Evolutionary conservation across 163 green algal genomes (phyloP).

Genomic region (Prototheca wickerhamii): DNA sequence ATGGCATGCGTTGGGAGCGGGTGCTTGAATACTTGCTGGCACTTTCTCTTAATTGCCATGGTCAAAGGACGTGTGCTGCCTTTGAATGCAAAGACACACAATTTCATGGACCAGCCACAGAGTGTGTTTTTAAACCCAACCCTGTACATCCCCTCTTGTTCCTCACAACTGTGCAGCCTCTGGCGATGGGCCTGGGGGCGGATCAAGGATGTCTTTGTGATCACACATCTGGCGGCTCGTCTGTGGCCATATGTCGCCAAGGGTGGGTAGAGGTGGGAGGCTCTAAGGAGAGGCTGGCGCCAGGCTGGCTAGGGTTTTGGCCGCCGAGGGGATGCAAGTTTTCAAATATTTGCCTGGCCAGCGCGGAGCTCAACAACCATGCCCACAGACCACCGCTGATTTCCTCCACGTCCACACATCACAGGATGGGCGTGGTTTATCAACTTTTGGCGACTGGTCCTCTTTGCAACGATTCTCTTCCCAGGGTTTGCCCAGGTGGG

Average conservation of each 20-base stretch:
- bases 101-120: too few relatives aligned
- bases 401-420: not conserved
- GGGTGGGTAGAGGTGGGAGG: not conserved
- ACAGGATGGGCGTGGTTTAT: constrained; percentile 58
- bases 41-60: too few relatives aligned
- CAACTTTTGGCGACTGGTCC: constrained; percentile 44
- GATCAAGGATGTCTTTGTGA: constrained; percentile 17
- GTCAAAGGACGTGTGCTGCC: too few relatives aligned
- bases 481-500: constrained; percentile 74
- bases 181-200: not conserved
- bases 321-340: too few relatives aligned
- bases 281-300: not conserved
- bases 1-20: too few relatives aligned
- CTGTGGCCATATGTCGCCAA: constrained; percentile 24
- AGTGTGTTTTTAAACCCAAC: too few relatives aligned
- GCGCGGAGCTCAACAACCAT: too few relatives aligned
- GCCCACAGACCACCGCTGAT: not conserved
- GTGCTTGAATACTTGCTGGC: too few relatives aligned
- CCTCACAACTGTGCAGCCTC: too few relatives aligned
- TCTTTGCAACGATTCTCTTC: constrained; percentile 68
- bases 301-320: not conserved
- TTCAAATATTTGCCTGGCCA: too few relatives aligned
- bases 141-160: too few relatives aligned
- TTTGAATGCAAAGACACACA: too few relatives aligned
- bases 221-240: constrained; percentile 18